Evolutionary conservation across 2,329 filamentous ascomycete species (phyloP), one percentile per base, ranked within the genome.

Genomic region (Stenocarpella maydis): DNA sequence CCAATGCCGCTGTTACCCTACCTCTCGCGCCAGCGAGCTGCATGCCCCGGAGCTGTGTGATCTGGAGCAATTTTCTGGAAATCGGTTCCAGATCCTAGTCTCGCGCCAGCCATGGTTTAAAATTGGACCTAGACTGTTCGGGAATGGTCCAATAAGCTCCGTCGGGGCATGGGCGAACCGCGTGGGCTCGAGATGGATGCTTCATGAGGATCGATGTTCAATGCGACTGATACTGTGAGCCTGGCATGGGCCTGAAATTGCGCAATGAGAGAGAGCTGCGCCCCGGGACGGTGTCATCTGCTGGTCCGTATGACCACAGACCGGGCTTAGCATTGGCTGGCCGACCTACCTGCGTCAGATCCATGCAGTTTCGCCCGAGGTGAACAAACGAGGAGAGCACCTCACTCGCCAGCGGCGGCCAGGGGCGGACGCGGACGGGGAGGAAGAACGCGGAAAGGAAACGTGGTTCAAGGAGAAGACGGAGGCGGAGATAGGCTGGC

Each of bases 271-370:
- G 49, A 55, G 39, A 45, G 45, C 26, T 34, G 41, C 54, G 41
- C 41, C 34, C 15, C 31, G 41, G 43, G 65, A 66, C 63, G 70
- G 63, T 41, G 63, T 69, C 49, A 71, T 63, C 63, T 69, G 63
- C 34, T 52, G 61, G 67, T 52, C 63, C 70, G 58, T 67, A 61
- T 71, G 70, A 71, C 67, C 67, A 60, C 31, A 24, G 21, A 61
- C 63, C 55, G 26, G 67, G 67, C 70, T 60, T 53, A 52, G 70
- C 31, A 71, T 71, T 71, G 70, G 70, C 64, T 60, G 55, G 43
- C 24, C 37, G 24, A 49, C 39, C 50, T n/a, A 24, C 64, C 41
- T 69, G 70, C 70, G 63, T 69, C 67, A 58, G 43, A 66, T 55
- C 67, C 67, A 69, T 69, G 67, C 70, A 67, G 17, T 61, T 67